Evolutionary conservation across 2,329 filamentous ascomycete genomes (phyloP).

Genomic region (Neonectria punicea): DNA sequence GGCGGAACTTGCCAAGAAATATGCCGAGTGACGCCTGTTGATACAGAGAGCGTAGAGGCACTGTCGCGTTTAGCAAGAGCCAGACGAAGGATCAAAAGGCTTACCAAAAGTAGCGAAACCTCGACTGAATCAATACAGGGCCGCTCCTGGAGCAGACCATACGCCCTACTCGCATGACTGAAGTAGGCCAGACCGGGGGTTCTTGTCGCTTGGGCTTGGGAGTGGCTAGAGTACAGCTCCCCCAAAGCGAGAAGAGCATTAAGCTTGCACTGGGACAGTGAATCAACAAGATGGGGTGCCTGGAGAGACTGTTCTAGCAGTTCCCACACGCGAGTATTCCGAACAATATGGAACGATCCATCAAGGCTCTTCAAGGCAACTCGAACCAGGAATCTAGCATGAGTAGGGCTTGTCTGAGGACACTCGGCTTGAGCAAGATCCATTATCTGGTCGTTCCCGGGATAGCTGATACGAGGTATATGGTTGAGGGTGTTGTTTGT

Average conservation of each 20-base stretch:
- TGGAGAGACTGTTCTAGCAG: neutral
- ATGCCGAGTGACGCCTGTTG: neutral
- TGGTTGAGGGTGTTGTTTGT: neutral
- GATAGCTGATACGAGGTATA: conserved; percentile 4
- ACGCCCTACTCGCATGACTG: neutral
- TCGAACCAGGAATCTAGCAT: neutral
- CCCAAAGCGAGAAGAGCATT: conserved; percentile 1
- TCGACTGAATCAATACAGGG: neutral
- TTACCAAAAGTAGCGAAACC: neutral
- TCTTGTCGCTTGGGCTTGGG: neutral
- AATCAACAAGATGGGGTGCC: neutral
- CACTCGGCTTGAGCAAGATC: neutral
- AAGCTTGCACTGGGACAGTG: neutral
- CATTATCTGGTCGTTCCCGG: neutral
- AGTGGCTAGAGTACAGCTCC: conserved; percentile 1
- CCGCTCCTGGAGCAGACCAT: neutral
- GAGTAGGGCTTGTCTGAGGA: neutral
- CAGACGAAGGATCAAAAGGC: neutral
- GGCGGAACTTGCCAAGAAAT: neutral
- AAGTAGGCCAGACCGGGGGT: conserved; percentile 8
- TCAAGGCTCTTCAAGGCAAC: neutral
- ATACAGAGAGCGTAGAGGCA: neutral
- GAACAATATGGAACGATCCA: neutral
- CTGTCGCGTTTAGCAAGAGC: neutral
- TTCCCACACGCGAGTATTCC: neutral